A percentile compares a stretch with the other conserved stretches of the same genome.
phyloP scores from a whole-genome alignment of 2,329 filamentous ascomycete genomes.

The Phialocephala sp. region DNA sequence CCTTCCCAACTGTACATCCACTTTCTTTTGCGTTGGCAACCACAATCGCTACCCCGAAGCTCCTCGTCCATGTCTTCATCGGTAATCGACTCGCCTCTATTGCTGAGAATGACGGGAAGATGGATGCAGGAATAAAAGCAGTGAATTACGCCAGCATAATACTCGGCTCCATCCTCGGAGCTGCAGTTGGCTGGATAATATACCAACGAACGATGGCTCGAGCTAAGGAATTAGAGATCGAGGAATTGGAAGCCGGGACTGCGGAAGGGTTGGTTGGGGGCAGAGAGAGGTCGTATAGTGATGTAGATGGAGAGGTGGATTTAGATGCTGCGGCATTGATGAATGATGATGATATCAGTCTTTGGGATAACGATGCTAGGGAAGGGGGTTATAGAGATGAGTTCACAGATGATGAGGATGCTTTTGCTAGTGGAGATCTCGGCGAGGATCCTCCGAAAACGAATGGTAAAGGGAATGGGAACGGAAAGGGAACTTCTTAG shows the following conservation, averaged over 20 bases:
- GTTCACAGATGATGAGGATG: constrained; percentile 40
- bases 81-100: constrained; percentile 82
- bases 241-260: constrained; percentile 38
- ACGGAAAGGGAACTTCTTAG: background rate
- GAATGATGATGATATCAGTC: constrained; percentile 43
- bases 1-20: constrained; percentile 85
- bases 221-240: constrained; percentile 59
- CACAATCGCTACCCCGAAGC: constrained; percentile 80
- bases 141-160: constrained; percentile 85
- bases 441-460: constrained; percentile 20
- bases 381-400: constrained; percentile 39
- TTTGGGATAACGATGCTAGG: constrained; percentile 41
- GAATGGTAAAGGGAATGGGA: background rate
- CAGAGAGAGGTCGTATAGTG: constrained; percentile 32
- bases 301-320: constrained; percentile 26
- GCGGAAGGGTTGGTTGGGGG: constrained; percentile 18
- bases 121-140: constrained; percentile 78
- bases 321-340: constrained; percentile 39
- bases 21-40: constrained; percentile 81
- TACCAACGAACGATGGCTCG: constrained; percentile 74
- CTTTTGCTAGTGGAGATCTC: constrained; percentile 36
- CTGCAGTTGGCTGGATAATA: constrained; percentile 81
- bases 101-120: constrained; percentile 81
- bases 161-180: constrained; percentile 72
- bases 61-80: constrained; percentile 92